These are phyloP conservation scores for Sclerospora graminicola DNA, from an alignment of 352 stramenopile genomes.

Conservation along the genomic window DNA sequence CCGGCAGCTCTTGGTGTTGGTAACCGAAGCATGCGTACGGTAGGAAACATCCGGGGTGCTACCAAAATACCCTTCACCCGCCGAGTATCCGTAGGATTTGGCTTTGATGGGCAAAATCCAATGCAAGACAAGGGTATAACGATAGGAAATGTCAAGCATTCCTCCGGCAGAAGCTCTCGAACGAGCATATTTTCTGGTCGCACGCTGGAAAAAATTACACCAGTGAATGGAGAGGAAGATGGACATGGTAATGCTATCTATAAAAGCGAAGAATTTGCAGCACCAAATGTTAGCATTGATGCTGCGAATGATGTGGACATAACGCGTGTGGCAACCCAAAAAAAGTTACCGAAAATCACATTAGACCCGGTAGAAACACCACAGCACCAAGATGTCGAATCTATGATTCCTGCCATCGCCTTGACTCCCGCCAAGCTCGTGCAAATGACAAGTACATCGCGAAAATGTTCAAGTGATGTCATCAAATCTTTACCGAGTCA, in stretches of 20 bases:
- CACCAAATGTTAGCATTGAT: conserved; percentile 1
- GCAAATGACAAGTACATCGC: conserved; percentile 33
- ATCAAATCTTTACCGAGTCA: conserved; percentile 25
- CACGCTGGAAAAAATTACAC: conserved; percentile 17
- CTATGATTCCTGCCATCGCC: conserved; percentile 26
- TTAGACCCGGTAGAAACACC: conserved; percentile 1
- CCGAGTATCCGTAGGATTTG: conserved; percentile 13
- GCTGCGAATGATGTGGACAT: conserved; percentile 1
- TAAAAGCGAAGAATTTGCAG: neutral
- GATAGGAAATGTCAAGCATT: conserved; percentile 1
- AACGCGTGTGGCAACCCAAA: too few relatives aligned
- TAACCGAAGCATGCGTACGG: conserved; percentile 26
- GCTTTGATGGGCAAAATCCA: conserved; percentile 7
- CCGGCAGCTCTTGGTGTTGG: conserved; percentile 21
- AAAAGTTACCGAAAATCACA: neutral
- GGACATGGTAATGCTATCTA: conserved; percentile 7
- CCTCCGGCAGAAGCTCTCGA: conserved; percentile 6
- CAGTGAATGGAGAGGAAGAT: conserved; percentile 14
- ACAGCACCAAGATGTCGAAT: conserved; percentile 4
- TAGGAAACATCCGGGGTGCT: conserved; percentile 22
- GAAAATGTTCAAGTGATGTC: conserved; percentile 6
- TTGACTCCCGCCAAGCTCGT: conserved; percentile 39
- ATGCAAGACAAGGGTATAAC: neutral
- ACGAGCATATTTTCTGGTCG: conserved; percentile 15
- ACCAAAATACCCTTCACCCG: conserved; percentile 17